Evolutionary conservation across 768 basidiomycete species (phyloP), one percentile per base, ranked within the genome.

Genomic region (Cystofilobasidium macerans): DNA sequence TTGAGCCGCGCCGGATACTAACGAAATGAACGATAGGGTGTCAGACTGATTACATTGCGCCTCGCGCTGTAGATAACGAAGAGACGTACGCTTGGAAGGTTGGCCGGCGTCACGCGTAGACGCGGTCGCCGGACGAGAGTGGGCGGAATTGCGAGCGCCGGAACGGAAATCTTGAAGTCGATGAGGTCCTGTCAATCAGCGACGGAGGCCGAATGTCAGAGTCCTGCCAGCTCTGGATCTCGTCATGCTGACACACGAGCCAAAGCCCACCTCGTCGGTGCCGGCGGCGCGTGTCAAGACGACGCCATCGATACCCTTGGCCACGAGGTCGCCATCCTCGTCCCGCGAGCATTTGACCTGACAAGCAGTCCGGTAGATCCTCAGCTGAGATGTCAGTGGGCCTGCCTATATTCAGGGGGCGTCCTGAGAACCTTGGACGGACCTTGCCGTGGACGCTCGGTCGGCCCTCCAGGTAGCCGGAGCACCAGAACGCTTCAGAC

Each of bases 251-350:
- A 16, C 12, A 18, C 6, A 38, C 26, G 40, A n/a, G n/a, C n/a
- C n/a, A n/a, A n/a, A n/a, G n/a, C 33, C 40, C 28, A 48, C 47
- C 26, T 47, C 43, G 60, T 20, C 30, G 6, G 30, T 20, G 33
- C 45, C 40, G 33, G n/a, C n/a, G n/a, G 59, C 42, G n/a, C 59
- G 40, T 42, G 59, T 60, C 1, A 65, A 30, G 3, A 33, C 43
- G 24, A 65, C 56, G 12, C 64, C 64, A 24, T 56, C 64, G 11
- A 14, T 30, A 5, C 53, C 30, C 16, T 28, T 33, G 5, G 35
- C 48, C 22, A 14, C 30, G 35, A 65, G 40, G 38, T 65, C 64
- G 20, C 64, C 64, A n/a, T 65, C 64, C 26, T 65, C 43, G 42
- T 66, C 65, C 11, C 33, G 36, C 0, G n/a, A n/a, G 33, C 57